Evolutionary conservation across 352 stramenopile genomes (phyloP).

Genomic region (Phytophthora megakarya): DNA sequence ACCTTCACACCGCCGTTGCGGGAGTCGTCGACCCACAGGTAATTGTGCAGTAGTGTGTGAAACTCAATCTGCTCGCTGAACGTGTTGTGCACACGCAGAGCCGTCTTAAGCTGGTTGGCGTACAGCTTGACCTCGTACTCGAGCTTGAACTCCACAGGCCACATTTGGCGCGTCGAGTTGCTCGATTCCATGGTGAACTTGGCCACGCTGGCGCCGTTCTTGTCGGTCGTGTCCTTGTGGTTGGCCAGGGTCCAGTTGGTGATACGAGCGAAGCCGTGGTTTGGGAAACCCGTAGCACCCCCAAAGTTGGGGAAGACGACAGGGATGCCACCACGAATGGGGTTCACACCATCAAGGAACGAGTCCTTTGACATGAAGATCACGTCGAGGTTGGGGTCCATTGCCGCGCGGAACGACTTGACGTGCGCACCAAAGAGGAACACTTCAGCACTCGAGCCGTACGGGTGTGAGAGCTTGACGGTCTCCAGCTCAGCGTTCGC

Average conservation of each 20-base stretch:
- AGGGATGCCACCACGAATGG: constrained; percentile 89
- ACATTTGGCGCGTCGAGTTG: constrained; percentile 41
- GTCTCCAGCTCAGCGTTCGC: constrained; percentile 47
- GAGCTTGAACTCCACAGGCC: constrained; percentile 62
- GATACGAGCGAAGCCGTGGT: constrained; percentile 88
- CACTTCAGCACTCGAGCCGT: constrained; percentile 63
- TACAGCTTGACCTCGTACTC: constrained; percentile 76
- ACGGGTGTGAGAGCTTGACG: constrained; percentile 57
- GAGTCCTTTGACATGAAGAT: constrained; percentile 88
- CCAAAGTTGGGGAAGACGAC: constrained; percentile 93
- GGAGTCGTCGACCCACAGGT: constrained; percentile 88
- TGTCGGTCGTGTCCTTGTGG: constrained; percentile 13
- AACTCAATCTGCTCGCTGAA: constrained; percentile 84
- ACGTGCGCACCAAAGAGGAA: constrained; percentile 81
- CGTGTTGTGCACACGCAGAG: constrained; percentile 88
- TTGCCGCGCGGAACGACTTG: constrained; percentile 53
- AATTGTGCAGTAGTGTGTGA: constrained; percentile 95
- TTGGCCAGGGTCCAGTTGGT: constrained; percentile 40
- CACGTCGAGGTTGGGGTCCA: constrained; percentile 48
- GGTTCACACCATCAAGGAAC: constrained; percentile 76
- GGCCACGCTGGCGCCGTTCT: constrained; percentile 30
- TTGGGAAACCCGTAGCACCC: constrained; percentile 46
- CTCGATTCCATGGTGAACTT: constrained; percentile 45
- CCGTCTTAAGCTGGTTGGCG: constrained; percentile 65
- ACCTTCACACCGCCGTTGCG: constrained; percentile 60